phyloP scores from a whole-genome alignment of 2,329 filamentous ascomycete genomes.

The Colletotrichum costaricense region DNA sequence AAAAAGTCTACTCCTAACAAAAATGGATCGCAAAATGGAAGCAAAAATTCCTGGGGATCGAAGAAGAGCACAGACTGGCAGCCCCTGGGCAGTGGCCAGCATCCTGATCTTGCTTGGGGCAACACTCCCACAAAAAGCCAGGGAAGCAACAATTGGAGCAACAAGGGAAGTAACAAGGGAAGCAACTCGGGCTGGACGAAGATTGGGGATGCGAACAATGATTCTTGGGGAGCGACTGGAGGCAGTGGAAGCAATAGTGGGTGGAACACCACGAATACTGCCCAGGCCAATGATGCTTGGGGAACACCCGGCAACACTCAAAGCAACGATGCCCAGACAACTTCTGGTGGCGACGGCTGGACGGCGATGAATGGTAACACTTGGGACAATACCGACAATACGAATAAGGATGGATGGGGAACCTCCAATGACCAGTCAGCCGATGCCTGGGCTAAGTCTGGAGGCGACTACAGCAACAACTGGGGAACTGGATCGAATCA shows the following conservation, averaged over 20 bases:
- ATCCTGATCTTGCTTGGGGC: conserved; percentile 28
- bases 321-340: conserved; percentile 3
- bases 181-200: conserved; percentile 13
- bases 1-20: conserved; percentile 24
- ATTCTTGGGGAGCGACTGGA: conserved; percentile 18
- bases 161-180: background rate
- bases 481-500: conserved; percentile 24
- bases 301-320: conserved; percentile 7
- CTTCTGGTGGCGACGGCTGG: conserved; percentile 15
- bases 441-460: conserved; percentile 11
- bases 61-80: conserved; percentile 20
- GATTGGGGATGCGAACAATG: conserved; percentile 15
- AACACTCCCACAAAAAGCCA: conserved; percentile 3
- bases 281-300: conserved; percentile 33
- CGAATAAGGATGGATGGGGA: conserved; percentile 12
- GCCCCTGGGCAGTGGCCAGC: conserved; percentile 19
- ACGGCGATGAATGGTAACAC: conserved; percentile 1
- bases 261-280: conserved; percentile 5
- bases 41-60: conserved; percentile 34
- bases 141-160: conserved; percentile 5
- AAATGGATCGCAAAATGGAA: conserved; percentile 26
- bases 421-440: background rate
- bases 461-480: conserved; percentile 16
- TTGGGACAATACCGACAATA: conserved; percentile 9
- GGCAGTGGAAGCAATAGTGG: conserved; percentile 31